Evolutionary conservation across 108 stramenopile species (phyloP).

Genomic region (Pseudonitzschia pungens): DNA sequence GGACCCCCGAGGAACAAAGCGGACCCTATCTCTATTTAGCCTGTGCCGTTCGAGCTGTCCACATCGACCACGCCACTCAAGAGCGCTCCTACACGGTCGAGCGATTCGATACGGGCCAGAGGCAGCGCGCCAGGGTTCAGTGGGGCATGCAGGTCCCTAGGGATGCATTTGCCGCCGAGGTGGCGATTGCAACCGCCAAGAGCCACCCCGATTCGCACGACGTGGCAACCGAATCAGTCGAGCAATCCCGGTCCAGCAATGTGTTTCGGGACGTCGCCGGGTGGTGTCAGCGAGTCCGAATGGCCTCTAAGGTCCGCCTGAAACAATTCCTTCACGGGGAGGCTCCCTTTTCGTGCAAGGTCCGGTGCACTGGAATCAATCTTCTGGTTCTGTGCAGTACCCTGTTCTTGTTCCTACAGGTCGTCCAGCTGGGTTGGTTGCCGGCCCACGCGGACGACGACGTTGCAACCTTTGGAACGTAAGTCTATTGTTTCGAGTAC

Average conservation of each 20-base stretch:
- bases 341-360: slow-evolving; percentile 49
- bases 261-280: slow-evolving; percentile 20
- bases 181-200: slow-evolving; percentile 36
- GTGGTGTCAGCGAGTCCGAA: slow-evolving; percentile 19
- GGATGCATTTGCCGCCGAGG: slow-evolving; percentile 29
- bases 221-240: slow-evolving; percentile 10
- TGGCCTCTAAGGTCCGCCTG: slow-evolving; percentile 20
- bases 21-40: slow-evolving; percentile 73
- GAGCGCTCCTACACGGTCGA: slow-evolving; percentile 69
- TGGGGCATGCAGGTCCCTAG: slow-evolving; percentile 47
- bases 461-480: slow-evolving; percentile 58
- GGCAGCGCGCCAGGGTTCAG: slow-evolving; percentile 65
- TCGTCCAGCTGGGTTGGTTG: slow-evolving; percentile 59
- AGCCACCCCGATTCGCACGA: slow-evolving; percentile 1
- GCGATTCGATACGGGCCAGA: slow-evolving; percentile 54
- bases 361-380: slow-evolving; percentile 74
- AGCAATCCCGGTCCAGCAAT: slow-evolving; percentile 17
- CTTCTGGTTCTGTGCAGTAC: slow-evolving; percentile 70
- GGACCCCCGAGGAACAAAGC: slow-evolving; percentile 12
- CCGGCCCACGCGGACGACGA: slow-evolving; percentile 46
- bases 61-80: slow-evolving; percentile 59
- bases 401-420: slow-evolving; percentile 74
- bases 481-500: slow-evolving; percentile 39
- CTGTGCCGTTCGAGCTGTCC: slow-evolving; percentile 58
- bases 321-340: slow-evolving; percentile 41